phyloP scores from a whole-genome alignment of 164 flowering plant species.

The Vitis riparia region DNA sequence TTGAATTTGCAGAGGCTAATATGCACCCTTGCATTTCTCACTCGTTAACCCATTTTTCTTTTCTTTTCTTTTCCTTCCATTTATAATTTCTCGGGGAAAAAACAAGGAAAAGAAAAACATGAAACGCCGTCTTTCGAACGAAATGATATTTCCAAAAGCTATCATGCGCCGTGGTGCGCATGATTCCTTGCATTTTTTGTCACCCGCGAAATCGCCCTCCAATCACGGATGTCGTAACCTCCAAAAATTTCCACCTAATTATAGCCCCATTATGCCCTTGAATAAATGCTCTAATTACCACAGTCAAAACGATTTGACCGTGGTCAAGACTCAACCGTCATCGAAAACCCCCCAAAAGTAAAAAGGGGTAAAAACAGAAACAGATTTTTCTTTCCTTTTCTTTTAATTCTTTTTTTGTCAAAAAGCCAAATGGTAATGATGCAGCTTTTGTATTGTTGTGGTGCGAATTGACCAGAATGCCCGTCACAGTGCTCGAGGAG shows the following conservation, averaged over 20 bases:
- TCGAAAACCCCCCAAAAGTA: not conserved
- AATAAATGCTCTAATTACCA: not conserved
- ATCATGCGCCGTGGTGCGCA: not conserved
- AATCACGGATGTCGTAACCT: too few relatives aligned
- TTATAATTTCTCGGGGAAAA: too few relatives aligned
- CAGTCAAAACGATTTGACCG: not conserved
- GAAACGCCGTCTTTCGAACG: too few relatives aligned
- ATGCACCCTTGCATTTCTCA: too few relatives aligned
- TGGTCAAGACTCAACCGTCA: not conserved
- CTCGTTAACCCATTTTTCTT: too few relatives aligned
- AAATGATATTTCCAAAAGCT: too few relatives aligned
- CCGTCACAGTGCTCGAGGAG: conserved; percentile 40
- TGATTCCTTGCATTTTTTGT: too few relatives aligned
- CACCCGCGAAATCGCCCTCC: too few relatives aligned
- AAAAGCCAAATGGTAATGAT: not conserved
- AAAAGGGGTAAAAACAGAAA: not conserved
- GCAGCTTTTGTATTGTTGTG: not conserved
- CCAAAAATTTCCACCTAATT: not conserved
- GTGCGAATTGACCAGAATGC: conserved; percentile 44
- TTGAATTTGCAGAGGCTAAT: too few relatives aligned
- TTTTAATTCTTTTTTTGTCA: not conserved
- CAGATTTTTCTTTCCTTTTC: not conserved
- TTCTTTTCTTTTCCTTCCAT: too few relatives aligned
- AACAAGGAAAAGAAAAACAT: too few relatives aligned
- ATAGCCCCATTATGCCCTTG: not conserved